These are phyloP conservation scores for Podaxis pistillaris DNA, from an alignment of 768 basidiomycete genomes.

Conservation along the genomic window DNA sequence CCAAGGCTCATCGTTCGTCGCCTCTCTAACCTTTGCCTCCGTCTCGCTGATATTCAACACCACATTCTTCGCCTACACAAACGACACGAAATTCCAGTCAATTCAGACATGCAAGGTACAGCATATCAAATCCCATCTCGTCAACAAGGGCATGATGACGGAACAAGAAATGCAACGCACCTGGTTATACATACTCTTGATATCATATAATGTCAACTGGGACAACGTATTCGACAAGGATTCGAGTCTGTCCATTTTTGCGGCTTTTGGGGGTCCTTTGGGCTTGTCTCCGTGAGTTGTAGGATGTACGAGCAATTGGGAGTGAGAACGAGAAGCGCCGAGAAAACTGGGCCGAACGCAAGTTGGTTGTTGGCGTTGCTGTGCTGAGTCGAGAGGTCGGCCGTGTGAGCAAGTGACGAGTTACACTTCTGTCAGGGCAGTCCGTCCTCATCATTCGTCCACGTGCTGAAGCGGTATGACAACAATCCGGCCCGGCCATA, in stretches of 20 bases:
- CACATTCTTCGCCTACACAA: constrained; percentile 82
- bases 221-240: constrained; percentile 73
- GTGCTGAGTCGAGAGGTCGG: too few relatives aligned
- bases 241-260: constrained; percentile 75
- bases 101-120: neutral
- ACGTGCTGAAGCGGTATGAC: neutral
- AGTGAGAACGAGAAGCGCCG: neutral
- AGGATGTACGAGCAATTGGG: too few relatives aligned
- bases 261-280: too few relatives aligned
- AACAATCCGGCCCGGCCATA: too few relatives aligned
- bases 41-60: constrained; percentile 96
- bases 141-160: neutral
- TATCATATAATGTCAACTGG: constrained; percentile 86
- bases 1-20: constrained; percentile 99
- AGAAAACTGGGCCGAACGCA: too few relatives aligned
- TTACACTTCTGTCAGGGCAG: neutral
- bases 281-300: too few relatives aligned
- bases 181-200: constrained; percentile 95
- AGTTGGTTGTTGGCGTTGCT: too few relatives aligned
- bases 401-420: neutral
- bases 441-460: neutral
- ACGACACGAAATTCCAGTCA: constrained; percentile 3
- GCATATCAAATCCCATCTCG: neutral
- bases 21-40: constrained; percentile 95
- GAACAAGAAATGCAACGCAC: constrained; percentile 31